Conservation (phyloP, 371 early-diverging fungal species). For the Rhizoclosmatium hyalinum region DNA sequence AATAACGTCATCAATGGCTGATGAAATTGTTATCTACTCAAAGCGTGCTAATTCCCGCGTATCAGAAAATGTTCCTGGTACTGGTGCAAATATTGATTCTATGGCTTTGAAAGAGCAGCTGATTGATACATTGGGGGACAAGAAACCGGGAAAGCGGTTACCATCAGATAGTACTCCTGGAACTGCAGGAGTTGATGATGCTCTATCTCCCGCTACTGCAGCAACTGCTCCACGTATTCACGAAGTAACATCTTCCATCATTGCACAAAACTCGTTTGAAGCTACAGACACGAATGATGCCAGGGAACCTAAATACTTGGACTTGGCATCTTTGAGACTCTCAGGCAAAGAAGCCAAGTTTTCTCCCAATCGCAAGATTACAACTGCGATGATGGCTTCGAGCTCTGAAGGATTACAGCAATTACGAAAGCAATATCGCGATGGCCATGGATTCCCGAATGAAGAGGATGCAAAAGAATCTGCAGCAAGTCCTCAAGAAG, state of each 20-base stretch:
- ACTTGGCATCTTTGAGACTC: conserved; percentile 46
- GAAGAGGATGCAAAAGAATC: neutral
- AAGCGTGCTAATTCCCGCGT: conserved; percentile 28
- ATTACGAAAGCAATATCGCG: conserved; percentile 32
- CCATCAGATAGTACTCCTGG: neutral
- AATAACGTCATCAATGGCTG: conserved; percentile 69
- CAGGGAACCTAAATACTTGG: conserved; percentile 49
- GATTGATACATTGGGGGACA: conserved; percentile 47
- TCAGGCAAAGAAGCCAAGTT: conserved; percentile 36
- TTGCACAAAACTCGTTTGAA: conserved; percentile 7
- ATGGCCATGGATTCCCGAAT: conserved; percentile 3
- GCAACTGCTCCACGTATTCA: neutral
- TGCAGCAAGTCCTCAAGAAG: neutral
- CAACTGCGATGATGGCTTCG: conserved; percentile 14
- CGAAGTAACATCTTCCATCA: conserved; percentile 2
- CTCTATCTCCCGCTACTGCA: neutral
- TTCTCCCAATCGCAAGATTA: conserved; percentile 39
- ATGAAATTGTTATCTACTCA: conserved; percentile 70
- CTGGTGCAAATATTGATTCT: conserved; percentile 17
- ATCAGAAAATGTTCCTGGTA: neutral
- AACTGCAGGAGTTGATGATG: neutral
- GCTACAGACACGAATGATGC: conserved; percentile 18
- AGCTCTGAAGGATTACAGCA: conserved; percentile 36
- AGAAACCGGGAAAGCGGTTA: conserved; percentile 32
- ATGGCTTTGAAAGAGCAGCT: conserved; percentile 43